A percentile compares a stretch with the other conserved stretches of the same genome.
Conservation (phyloP, 352 stramenopile species). For the Pythium insidiosum region DNA sequence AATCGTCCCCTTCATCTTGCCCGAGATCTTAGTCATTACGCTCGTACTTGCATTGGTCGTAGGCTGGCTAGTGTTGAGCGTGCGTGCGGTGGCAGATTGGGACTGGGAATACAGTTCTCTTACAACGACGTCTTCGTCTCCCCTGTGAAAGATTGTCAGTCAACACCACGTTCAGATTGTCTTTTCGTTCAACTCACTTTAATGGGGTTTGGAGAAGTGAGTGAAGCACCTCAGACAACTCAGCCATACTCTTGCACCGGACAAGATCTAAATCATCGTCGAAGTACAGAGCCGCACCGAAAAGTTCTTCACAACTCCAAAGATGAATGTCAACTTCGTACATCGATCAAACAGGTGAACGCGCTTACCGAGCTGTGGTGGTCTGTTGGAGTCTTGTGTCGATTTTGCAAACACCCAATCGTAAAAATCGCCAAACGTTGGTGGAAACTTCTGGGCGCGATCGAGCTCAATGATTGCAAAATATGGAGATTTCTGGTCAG, state of each 20-base stretch:
- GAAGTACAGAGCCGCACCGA: slow-evolving; percentile 57
- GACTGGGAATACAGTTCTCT: no score
- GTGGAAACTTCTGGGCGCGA: slow-evolving; percentile 11
- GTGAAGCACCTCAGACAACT: slow-evolving; percentile 25
- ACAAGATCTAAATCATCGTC: slow-evolving; percentile 51
- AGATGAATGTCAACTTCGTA: neutral
- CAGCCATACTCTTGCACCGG: slow-evolving; percentile 48
- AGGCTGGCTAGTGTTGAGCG: no score
- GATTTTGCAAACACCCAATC: slow-evolving; percentile 43
- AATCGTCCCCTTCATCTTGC: slow-evolving; percentile 20
- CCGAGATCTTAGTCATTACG: slow-evolving; percentile 14
- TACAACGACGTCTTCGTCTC: no score
- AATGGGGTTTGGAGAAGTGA: slow-evolving; percentile 25
- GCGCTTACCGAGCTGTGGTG: slow-evolving; percentile 23
- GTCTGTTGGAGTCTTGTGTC: slow-evolving; percentile 19
- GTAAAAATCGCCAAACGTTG: slow-evolving; percentile 38
- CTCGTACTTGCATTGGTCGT: slow-evolving; percentile 12
- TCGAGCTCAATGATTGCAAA: slow-evolving; percentile 47
- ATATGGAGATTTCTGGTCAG: slow-evolving; percentile 23
- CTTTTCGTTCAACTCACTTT: slow-evolving; percentile 30
- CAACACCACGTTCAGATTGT: no score
- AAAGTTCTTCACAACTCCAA: slow-evolving; percentile 30
- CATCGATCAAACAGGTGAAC: neutral
- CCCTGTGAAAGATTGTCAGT: no score
- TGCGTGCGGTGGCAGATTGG: no score